These are phyloP conservation scores for Chaetomium fimeti DNA, from an alignment of 495 filamentous ascomycete species.

Conservation along the genomic window DNA sequence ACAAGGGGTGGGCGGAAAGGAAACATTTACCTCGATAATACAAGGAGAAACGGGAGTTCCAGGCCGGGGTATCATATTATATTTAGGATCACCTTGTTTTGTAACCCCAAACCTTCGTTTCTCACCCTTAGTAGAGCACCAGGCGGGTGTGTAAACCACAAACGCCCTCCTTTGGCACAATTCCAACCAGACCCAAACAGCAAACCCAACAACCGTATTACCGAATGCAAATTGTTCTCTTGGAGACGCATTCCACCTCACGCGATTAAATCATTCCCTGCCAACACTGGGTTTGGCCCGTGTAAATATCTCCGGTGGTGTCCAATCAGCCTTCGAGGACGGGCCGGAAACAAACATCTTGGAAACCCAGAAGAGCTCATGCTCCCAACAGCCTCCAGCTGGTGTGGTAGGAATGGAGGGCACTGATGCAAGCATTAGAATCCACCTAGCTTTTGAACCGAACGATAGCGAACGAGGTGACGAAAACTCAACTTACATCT, in stretches of 20 bases:
- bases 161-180: no score
- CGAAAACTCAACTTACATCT: slow-evolving; percentile 17
- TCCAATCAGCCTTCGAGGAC: slow-evolving; percentile 20
- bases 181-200: no score
- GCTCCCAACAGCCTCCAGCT: slow-evolving; percentile 31
- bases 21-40: no score
- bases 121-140: no score
- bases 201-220: not conserved
- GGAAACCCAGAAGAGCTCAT: slow-evolving; percentile 35
- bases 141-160: no score
- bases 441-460: not conserved
- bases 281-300: slow-evolving; percentile 28
- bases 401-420: slow-evolving; percentile 21
- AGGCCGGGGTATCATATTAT: no score
- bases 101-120: no score
- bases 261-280: slow-evolving; percentile 1
- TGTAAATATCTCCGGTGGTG: slow-evolving; percentile 27
- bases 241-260: not conserved
- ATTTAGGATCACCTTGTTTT: no score
- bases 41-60: no score
- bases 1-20: no score
- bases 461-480: not conserved
- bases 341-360: slow-evolving; percentile 28
- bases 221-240: not conserved
- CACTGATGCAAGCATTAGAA: slow-evolving; percentile 20